Conservation (phyloP, 2,329 filamentous ascomycete species). For the Aspergillus pseudotamarii region DNA sequence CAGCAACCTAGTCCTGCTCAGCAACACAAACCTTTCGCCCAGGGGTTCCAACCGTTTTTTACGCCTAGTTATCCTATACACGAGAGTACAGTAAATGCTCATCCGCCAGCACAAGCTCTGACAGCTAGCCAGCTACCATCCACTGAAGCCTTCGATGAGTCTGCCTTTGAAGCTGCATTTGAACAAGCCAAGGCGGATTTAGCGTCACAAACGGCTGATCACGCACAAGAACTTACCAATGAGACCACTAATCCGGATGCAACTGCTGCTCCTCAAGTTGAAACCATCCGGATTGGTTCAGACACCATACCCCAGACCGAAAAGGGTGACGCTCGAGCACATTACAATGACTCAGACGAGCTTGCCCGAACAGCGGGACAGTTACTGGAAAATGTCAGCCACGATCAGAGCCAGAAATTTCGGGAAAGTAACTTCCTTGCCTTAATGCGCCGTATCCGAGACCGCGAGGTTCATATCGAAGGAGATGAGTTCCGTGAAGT, state of each 20-base stretch:
- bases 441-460: constrained; percentile 74
- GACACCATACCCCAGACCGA: constrained; percentile 44
- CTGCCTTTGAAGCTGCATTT: constrained; percentile 50
- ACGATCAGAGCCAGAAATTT: constrained; percentile 74
- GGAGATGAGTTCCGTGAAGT: constrained; percentile 61
- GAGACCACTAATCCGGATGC: constrained; percentile 22
- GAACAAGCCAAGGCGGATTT: constrained; percentile 44
- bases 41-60: constrained; percentile 35
- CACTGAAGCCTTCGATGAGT: constrained; percentile 44
- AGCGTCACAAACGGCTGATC: constrained; percentile 29
- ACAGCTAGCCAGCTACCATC: constrained; percentile 26
- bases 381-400: constrained; percentile 68
- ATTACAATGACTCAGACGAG: constrained; percentile 62
- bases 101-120: constrained; percentile 29
- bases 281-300: constrained; percentile 45
- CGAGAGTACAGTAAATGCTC: constrained; percentile 22
- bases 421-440: constrained; percentile 74
- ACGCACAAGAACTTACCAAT: constrained; percentile 16
- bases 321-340: constrained; percentile 34
- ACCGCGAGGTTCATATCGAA: constrained; percentile 71
- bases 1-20: constrained; percentile 28
- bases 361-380: constrained; percentile 72
- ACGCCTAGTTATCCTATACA: constrained; percentile 29
- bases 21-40: constrained; percentile 21
- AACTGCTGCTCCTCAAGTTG: constrained; percentile 17